phyloP scores from a whole-genome alignment of 2,329 filamentous ascomycete species.

The Metarhizium rileyi region DNA sequence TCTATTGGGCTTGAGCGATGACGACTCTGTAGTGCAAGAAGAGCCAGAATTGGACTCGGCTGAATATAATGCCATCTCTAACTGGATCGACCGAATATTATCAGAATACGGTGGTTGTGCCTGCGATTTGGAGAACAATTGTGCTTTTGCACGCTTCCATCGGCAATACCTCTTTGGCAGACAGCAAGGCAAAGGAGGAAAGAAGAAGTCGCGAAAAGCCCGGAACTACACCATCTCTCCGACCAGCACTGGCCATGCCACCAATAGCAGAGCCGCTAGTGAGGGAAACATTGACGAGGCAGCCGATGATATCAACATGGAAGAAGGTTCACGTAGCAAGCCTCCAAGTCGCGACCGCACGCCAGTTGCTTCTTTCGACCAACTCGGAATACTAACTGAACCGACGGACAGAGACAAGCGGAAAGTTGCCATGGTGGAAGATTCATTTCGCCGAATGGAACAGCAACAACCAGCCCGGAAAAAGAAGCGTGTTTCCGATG shows the following conservation, averaged over 20 bases:
- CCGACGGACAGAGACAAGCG: slow-evolving; percentile 58
- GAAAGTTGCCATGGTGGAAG: slow-evolving; percentile 56
- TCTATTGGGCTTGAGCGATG: slow-evolving; percentile 52
- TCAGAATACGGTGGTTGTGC: slow-evolving; percentile 75
- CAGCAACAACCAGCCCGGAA: slow-evolving; percentile 47
- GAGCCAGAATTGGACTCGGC: slow-evolving; percentile 47
- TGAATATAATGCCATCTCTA: slow-evolving; percentile 50
- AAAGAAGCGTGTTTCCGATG: slow-evolving; percentile 54
- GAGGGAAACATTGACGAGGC: slow-evolving; percentile 49
- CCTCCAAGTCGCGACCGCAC: slow-evolving; percentile 57
- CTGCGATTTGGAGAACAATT: slow-evolving; percentile 54
- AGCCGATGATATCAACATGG: slow-evolving; percentile 37
- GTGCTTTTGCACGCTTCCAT: slow-evolving; percentile 55
- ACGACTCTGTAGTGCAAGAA: slow-evolving; percentile 36
- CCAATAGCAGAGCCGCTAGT: slow-evolving; percentile 54
- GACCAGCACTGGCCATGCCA: slow-evolving; percentile 51
- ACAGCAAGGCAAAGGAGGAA: slow-evolving; percentile 30
- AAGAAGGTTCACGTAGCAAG: slow-evolving; percentile 49
- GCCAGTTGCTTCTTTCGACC: slow-evolving; percentile 50
- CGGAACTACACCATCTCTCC: slow-evolving; percentile 49
- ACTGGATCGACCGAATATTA: slow-evolving; percentile 60
- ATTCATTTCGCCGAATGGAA: slow-evolving; percentile 53
- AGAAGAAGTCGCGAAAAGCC: slow-evolving; percentile 45
- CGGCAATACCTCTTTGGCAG: slow-evolving; percentile 42
- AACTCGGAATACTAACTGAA: slow-evolving; percentile 50